A percentile compares a stretch with the other conserved stretches of the same genome.
These are phyloP conservation scores for Mortierella sp. DNA, from an alignment of 371 early-diverging fungal genomes.

Conservation along the genomic window DNA sequence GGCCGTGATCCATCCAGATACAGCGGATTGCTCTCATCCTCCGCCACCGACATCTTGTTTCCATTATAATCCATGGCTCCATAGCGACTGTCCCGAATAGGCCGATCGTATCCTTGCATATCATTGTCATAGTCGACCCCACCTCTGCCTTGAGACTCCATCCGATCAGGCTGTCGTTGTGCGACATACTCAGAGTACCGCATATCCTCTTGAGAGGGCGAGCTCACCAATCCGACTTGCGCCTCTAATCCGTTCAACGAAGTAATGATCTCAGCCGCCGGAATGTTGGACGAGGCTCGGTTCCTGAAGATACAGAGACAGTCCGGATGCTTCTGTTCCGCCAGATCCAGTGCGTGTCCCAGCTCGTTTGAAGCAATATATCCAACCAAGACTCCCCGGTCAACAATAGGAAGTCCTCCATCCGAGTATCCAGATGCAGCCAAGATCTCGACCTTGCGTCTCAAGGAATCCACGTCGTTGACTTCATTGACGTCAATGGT, in stretches of 20 bases:
- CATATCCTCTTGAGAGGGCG: constrained; percentile 5
- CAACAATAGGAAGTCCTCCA: constrained; percentile 91
- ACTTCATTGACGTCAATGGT: constrained; percentile 72
- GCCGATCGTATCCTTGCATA: constrained; percentile 38
- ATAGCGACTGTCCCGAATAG: constrained; percentile 8
- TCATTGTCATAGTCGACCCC: constrained; percentile 34
- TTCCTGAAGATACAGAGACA: constrained; percentile 55
- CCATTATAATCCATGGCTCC: background rate
- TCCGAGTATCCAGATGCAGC: constrained; percentile 76
- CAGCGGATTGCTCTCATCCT: background rate
- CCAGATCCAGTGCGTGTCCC: constrained; percentile 75
- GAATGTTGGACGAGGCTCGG: constrained; percentile 44
- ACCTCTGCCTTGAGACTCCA: background rate
- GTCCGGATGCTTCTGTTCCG: constrained; percentile 54
- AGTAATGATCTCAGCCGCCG: constrained; percentile 57
- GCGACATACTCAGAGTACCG: background rate
- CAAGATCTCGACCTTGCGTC: constrained; percentile 66
- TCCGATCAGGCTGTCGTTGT: constrained; percentile 2
- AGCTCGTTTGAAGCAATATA: constrained; percentile 90
- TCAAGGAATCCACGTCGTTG: constrained; percentile 71
- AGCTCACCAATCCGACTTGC: constrained; percentile 18
- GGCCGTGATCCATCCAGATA: constrained; percentile 14
- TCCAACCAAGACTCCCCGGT: constrained; percentile 79
- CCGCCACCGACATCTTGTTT: background rate
- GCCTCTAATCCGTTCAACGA: constrained; percentile 57